Evolutionary conservation across 495 filamentous ascomycete genomes (phyloP), one percentile per base, ranked within the genome.

Genomic region (Rhypophila decipiens): DNA sequence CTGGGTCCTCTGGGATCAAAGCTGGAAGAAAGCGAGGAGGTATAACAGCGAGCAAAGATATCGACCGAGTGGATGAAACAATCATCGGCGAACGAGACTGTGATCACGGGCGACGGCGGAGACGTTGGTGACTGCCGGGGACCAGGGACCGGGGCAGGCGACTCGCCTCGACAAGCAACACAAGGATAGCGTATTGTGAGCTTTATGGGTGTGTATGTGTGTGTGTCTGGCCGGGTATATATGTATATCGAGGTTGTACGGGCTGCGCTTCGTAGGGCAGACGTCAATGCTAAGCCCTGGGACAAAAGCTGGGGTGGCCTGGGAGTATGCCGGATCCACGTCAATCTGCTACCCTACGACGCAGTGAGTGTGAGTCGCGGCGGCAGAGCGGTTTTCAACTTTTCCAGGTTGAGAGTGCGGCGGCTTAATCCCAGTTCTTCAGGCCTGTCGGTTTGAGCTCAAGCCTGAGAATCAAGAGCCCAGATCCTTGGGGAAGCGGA

Each of bases 61-160:
- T 31, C 27, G 13, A 31, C 27, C 7, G 13, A 7, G 27, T 7
- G 27, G 39, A 42, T 49, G 49, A 59, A 50, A 53, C 42, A 51
- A 53, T 57, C 48, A 39, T 57, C 52, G 36, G n/a, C 36, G 36
- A 39, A 31, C 5, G 36, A 39, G 36, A 39, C 36, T 51, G 46
- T 53, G 58, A 55, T 59, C 49, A 53, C 44, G 47, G 50, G 19
- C 37, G 51, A 46, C 8, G 27, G 27, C 7, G 13, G 13, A 7
- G 27, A 24, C 24, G 42, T 33, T 23, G 42, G 24, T 17, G 5
- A 34, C 15, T 9, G 42, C 42, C 42, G 1, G 42, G 42, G 42
- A 29, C 8, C 20, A 29, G 11, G 11, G 17, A 29, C 8, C 20
- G 42, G 11, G 11, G 17, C 9, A 44, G 5, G 12, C 19, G 12